A percentile compares a stretch with the other conserved stretches of the same genome.
Conservation (phyloP, 176 grass and related monocot species). For the Ensete glaucum region DNA sequence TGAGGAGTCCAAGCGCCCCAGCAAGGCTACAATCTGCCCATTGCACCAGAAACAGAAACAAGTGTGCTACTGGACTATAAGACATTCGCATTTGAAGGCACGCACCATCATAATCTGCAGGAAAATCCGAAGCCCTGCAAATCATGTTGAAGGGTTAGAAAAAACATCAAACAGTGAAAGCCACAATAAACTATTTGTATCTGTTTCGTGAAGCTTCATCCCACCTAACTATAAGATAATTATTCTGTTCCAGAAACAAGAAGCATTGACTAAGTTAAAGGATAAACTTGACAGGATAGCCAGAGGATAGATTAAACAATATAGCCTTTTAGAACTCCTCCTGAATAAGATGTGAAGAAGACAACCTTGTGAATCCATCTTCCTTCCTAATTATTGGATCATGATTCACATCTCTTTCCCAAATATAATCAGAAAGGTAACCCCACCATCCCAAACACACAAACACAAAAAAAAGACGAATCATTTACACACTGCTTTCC, state of each 20-base stretch:
- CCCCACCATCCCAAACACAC: too few species aligned
- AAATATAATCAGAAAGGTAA: too few species aligned
- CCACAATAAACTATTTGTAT: background rate
- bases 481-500: too few species aligned
- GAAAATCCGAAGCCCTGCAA: conserved; percentile 72
- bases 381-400: too few species aligned
- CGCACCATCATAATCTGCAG: conserved; percentile 74
- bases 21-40: conserved; percentile 91
- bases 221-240: background rate
- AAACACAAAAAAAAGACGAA: too few species aligned
- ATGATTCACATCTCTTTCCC: too few species aligned
- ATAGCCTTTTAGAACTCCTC: too few species aligned
- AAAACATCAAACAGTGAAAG: background rate
- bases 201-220: background rate
- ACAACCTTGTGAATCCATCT: too few species aligned
- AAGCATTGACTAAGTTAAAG: too few species aligned
- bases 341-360: too few species aligned
- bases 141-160: conserved; percentile 19
- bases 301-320: too few species aligned
- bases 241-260: background rate
- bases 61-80: conserved; percentile 75
- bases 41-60: conserved; percentile 85
- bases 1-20: conserved; percentile 70
- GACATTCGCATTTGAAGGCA: conserved; percentile 91
- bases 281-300: too few species aligned